A percentile compares a stretch with the other conserved stretches of the same genome.
Conservation (phyloP, 1,139 yeast genomes). For the Candida mesenterica region DNA sequence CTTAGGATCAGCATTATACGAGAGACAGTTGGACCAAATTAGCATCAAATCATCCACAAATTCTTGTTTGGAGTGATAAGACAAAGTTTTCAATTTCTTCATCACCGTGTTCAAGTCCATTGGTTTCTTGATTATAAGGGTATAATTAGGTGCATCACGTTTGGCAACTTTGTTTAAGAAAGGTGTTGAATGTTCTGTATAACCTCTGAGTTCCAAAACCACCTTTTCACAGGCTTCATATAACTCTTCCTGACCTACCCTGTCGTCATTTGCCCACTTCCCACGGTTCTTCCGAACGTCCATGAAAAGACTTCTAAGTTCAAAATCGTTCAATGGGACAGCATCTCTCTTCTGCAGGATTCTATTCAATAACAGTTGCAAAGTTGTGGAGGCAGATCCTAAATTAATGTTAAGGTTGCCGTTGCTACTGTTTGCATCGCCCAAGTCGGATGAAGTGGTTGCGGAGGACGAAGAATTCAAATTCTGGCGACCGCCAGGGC, state of each 20-base stretch:
- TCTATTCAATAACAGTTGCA: constrained; percentile 74
- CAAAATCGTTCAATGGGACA: constrained; percentile 76
- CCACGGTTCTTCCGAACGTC: constrained; percentile 95
- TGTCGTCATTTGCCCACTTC: constrained; percentile 94
- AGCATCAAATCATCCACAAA: constrained; percentile 92
- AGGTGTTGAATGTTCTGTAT: constrained; percentile 96
- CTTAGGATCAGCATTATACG: constrained; percentile 92
- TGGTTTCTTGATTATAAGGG: constrained; percentile 83
- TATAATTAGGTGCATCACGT: constrained; percentile 96
- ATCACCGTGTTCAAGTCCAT: constrained; percentile 96
- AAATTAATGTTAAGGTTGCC: constrained; percentile 40
- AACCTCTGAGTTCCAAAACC: constrained; percentile 81
- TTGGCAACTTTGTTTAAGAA: constrained; percentile 92
- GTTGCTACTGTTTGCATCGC: constrained; percentile 11
- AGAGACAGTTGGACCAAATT: constrained; percentile 92
- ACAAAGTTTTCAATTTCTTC: constrained; percentile 80
- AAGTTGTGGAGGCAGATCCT: constrained; percentile 71
- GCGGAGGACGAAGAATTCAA: background rate
- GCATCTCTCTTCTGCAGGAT: constrained; percentile 79
- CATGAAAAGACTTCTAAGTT: constrained; percentile 77
- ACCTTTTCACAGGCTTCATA: constrained; percentile 98
- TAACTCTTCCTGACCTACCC: constrained; percentile 94
- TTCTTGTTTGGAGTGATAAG: constrained; percentile 78
- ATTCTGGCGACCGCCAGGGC: background rate
- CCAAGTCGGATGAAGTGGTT: background rate